Evolutionary conservation across 345 rosid species (phyloP).

Genomic region (Dimocarpus longan): DNA sequence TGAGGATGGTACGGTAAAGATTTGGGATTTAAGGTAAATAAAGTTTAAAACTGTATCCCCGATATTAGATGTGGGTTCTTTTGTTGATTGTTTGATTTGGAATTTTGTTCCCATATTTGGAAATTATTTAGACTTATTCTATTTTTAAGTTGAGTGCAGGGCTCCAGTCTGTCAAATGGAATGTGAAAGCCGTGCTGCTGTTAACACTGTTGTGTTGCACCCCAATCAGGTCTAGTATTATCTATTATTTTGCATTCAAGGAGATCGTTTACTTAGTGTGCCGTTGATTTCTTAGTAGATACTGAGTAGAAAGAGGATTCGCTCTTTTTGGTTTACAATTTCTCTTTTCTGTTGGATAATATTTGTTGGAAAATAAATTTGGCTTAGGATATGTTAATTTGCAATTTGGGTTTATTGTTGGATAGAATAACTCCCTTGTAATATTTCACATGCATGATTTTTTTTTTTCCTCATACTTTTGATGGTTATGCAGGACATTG

Average conservation of each 20-base stretch:
- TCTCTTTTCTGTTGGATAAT: neutral
- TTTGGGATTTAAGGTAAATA: constrained; percentile 98
- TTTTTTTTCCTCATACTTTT: neutral
- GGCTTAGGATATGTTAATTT: neutral
- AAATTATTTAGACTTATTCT: constrained; percentile 14
- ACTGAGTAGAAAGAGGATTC: neutral
- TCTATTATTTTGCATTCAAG: neutral
- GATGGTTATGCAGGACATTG: constrained; percentile 4
- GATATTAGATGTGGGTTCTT: neutral
- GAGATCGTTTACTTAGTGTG: neutral
- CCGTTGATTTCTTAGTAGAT: neutral
- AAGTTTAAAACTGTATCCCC: neutral
- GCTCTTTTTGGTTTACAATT: neutral
- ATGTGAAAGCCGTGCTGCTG: constrained; percentile 95
- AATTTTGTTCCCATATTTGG: neutral
- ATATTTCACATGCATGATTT: neutral
- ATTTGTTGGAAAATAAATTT: neutral
- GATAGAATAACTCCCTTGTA: neutral
- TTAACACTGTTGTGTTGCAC: constrained; percentile 90
- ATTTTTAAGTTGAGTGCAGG: constrained; percentile 50
- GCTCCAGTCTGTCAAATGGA: constrained; percentile 98
- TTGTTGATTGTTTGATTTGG: neutral
- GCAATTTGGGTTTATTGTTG: neutral
- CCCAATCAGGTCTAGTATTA: constrained; percentile 79
- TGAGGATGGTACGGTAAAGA: constrained; percentile 95